Evolutionary conservation across 163 green algal genomes (phyloP).

Genomic region (Dunaliella salina): DNA sequence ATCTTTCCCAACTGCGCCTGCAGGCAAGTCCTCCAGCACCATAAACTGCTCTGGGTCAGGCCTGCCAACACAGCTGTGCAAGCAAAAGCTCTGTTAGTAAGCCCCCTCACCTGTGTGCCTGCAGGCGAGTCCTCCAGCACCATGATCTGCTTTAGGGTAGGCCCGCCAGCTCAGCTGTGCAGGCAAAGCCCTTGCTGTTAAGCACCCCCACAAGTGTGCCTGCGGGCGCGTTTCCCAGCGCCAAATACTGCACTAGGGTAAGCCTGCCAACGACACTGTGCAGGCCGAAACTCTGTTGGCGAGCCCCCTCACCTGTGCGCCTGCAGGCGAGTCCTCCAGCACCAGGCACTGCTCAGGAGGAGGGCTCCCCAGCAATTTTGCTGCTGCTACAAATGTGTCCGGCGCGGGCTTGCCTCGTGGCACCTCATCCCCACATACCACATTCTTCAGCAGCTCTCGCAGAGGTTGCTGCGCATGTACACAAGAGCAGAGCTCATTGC

Average conservation of each 20-base stretch:
- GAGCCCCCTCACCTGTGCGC: not conserved
- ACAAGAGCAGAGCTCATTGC: no score
- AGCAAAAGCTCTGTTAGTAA: no score
- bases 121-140: not conserved
- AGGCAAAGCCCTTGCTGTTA: no score
- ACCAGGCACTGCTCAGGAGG: not conserved
- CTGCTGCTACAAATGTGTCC: not conserved
- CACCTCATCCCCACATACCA: constrained; percentile 62
- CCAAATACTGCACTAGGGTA: not conserved
- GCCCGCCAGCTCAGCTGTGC: no score
- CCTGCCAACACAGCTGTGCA: no score
- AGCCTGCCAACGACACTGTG: no score
- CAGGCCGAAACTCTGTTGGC: no score
- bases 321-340: not conserved
- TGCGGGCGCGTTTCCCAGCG: not conserved
- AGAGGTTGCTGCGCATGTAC: constrained; percentile 34
- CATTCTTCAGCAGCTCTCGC: constrained; percentile 38
- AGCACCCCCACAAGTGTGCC: not conserved
- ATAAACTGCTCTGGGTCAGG: no score
- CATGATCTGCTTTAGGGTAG: not conserved
- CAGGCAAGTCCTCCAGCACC: no score
- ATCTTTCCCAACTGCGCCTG: no score
- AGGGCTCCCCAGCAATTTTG: not conserved
- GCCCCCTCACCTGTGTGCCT: not conserved
- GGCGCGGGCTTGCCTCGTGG: constrained; percentile 9